phyloP scores from a whole-genome alignment of 2,329 filamentous ascomycete species.

The Diaporthe sp. region DNA sequence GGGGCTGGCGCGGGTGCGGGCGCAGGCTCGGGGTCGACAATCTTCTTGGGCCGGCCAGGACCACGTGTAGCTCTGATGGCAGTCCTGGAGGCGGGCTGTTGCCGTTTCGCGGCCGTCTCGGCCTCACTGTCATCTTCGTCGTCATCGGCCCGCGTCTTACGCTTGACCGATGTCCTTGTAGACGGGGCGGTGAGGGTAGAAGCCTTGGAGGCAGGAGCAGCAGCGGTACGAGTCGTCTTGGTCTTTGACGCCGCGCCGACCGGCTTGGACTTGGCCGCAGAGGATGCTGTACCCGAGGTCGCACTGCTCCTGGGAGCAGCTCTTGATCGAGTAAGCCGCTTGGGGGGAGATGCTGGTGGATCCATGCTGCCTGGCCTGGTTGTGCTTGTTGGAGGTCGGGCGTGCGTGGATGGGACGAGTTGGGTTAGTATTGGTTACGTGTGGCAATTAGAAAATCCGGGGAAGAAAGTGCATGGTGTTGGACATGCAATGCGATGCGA shows the following conservation, averaged over 20 bases:
- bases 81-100: constrained; percentile 42
- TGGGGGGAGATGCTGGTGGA: constrained; percentile 45
- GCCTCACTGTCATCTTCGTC: constrained; percentile 62
- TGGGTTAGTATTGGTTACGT: constrained; percentile 22
- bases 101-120: constrained; percentile 50
- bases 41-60: constrained; percentile 61
- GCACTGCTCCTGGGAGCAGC: constrained; percentile 57
- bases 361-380: constrained; percentile 43
- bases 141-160: constrained; percentile 70
- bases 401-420: background rate
- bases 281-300: constrained; percentile 34
- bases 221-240: constrained; percentile 52
- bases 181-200: constrained; percentile 47
- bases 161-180: constrained; percentile 54
- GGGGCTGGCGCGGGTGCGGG: constrained; percentile 42
- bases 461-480: constrained; percentile 32
- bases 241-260: constrained; percentile 61
- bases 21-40: constrained; percentile 44
- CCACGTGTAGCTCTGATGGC: constrained; percentile 60
- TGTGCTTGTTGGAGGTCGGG: constrained; percentile 6
- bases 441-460: background rate
- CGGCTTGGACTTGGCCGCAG: constrained; percentile 48
- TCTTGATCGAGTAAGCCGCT: constrained; percentile 52
- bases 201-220: constrained; percentile 51
- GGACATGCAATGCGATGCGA: constrained; percentile 7